Evolutionary conservation across 805 yeast species (phyloP).

Genomic region (Suhomyces sp.): DNA sequence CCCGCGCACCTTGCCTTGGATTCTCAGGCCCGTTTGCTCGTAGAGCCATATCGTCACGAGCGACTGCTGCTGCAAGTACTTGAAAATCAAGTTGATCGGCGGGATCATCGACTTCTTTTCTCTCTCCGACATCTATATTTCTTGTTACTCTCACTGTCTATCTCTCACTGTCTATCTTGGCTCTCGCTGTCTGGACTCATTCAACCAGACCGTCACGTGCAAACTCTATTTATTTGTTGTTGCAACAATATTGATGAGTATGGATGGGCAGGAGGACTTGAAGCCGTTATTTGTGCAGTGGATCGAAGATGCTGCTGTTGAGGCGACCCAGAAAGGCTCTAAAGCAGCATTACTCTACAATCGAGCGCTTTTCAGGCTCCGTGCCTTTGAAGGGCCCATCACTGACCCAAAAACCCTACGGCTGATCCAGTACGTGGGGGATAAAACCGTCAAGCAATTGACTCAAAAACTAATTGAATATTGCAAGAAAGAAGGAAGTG

Average conservation of each 20-base stretch:
- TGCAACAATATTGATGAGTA: background rate
- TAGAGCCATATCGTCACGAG: slow-evolving; percentile 83
- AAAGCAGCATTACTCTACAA: slow-evolving; percentile 52
- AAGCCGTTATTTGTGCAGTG: slow-evolving; percentile 53
- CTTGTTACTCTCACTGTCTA: background rate
- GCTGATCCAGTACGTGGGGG: slow-evolving; percentile 68
- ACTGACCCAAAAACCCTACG: slow-evolving; percentile 55
- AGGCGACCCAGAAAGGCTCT: slow-evolving; percentile 46
- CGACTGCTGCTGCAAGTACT: slow-evolving; percentile 77
- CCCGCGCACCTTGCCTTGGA: slow-evolving; percentile 84
- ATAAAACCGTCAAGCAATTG: slow-evolving; percentile 55
- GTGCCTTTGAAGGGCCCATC: slow-evolving; percentile 43
- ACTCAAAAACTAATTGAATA: slow-evolving; percentile 45
- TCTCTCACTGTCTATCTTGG: background rate
- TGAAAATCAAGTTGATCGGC: slow-evolving; percentile 89
- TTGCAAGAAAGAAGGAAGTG: slow-evolving; percentile 53
- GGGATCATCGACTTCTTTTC: slow-evolving; percentile 56
- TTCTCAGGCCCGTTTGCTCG: slow-evolving; percentile 74
- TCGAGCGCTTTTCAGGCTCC: slow-evolving; percentile 55
- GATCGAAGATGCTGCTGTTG: slow-evolving; percentile 53
- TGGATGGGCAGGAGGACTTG: slow-evolving; percentile 28
- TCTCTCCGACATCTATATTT: slow-evolving; percentile 6
- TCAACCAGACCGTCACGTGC: background rate
- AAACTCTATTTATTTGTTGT: background rate
- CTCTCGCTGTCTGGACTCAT: background rate